These are phyloP conservation scores for Leccinum variicolor DNA, from an alignment of 768 basidiomycete genomes.

Conservation along the genomic window DNA sequence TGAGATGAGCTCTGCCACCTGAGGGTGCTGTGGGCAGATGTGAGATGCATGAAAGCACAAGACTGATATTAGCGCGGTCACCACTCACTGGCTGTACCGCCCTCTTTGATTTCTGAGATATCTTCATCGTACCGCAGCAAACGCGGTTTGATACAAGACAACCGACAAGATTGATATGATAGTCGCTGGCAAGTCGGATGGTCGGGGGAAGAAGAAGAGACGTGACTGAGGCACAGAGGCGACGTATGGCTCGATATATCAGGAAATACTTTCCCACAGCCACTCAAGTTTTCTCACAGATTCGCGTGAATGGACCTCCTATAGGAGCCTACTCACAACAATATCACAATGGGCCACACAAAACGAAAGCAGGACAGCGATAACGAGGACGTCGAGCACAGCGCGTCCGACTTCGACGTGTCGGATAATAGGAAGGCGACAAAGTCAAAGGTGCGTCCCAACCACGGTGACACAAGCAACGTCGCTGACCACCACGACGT, in stretches of 20 bases:
- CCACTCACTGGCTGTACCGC: conserved; percentile 68
- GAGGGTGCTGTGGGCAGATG: conserved; percentile 55
- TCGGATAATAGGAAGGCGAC: background rate
- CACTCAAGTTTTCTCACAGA: conserved; percentile 3
- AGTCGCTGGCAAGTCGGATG: conserved; percentile 3
- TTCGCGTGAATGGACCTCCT: background rate
- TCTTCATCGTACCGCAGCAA: conserved; percentile 76
- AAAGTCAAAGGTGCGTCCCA: conserved; percentile 14
- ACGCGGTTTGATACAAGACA: conserved; percentile 30
- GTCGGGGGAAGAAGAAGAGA: conserved; percentile 9
- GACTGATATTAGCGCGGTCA: background rate
- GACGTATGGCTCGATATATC: conserved; percentile 30
- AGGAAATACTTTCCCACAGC: conserved; percentile 27
- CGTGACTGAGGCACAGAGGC: conserved; percentile 11
- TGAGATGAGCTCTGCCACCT: conserved; percentile 76
- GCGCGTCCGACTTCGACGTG: conserved; percentile 18
- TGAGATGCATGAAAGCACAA: conserved; percentile 7
- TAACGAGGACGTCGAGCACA: conserved; percentile 7
- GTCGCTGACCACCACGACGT: background rate
- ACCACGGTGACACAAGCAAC: background rate
- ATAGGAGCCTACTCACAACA: background rate
- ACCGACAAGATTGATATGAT: conserved; percentile 6
- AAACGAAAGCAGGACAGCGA: conserved; percentile 21
- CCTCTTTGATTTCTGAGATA: conserved; percentile 82
- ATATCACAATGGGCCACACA: conserved; percentile 14